Evolutionary conservation across 257 asterid species (phyloP).

Genomic region (Thymus mandschuricus): DNA sequence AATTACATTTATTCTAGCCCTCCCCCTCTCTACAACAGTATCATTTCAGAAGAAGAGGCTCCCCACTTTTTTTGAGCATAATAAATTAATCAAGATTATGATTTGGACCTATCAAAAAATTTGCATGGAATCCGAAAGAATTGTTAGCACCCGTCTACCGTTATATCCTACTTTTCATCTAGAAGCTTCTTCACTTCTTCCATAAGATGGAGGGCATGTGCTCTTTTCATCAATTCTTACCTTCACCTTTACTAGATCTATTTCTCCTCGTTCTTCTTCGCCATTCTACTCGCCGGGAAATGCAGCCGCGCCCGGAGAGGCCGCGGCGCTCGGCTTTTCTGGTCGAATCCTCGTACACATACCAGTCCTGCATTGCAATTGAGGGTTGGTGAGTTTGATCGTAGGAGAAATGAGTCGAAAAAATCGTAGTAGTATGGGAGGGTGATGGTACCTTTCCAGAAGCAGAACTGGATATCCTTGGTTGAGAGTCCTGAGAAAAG

Average conservation of each 20-base stretch:
- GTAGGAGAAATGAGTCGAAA: background rate
- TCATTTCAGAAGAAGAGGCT: background rate
- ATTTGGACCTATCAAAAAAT: conserved; percentile 24
- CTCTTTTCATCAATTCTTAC: background rate
- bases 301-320: conserved; percentile 82
- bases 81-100: background rate
- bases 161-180: conserved; percentile 42
- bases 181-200: conserved; percentile 31
- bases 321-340: conserved; percentile 68
- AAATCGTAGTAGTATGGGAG: conserved; percentile 19
- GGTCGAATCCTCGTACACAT: conserved; percentile 90
- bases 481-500: conserved; percentile 71
- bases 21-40: conserved; percentile 25
- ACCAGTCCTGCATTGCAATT: conserved; percentile 64
- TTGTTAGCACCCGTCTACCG: conserved; percentile 48
- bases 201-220: conserved; percentile 7
- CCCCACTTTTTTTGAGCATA: too few relatives aligned
- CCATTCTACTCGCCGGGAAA: conserved; percentile 68
- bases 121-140: conserved; percentile 30
- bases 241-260: conserved; percentile 18
- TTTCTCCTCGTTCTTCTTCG: conserved; percentile 35
- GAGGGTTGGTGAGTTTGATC: background rate
- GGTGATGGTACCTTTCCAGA: conserved; percentile 80
- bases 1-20: conserved; percentile 14
- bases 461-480: conserved; percentile 73